Evolutionary conservation across 768 basidiomycete genomes (phyloP), one percentile per base, ranked within the genome.

Genomic region (Tulasnella sp.): DNA sequence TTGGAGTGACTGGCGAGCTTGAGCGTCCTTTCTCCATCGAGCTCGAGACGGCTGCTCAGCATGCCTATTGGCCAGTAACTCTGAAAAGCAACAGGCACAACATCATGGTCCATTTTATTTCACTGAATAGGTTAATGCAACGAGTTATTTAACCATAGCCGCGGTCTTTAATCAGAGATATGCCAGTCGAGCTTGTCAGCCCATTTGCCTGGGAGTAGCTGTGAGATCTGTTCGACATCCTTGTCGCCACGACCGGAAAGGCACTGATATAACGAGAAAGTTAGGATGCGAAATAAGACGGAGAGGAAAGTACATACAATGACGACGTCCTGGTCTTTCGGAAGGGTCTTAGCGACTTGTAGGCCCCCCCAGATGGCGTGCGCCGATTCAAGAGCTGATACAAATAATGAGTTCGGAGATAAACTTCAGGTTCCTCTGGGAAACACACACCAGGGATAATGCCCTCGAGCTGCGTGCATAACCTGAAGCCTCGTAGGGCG

Each of bases 341-440:
- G 88, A 83, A 99, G 84, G 0, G 91, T 92, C 86, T 92, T 94
- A 2, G 97, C 98, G 34, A 95, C 86, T 62, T 92, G 88, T 62
- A 98, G 89, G 34, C 93, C 95, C 79, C 93, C 92, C 96, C 97
- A 99, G 83, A 99, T 90, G 31, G 96, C 98, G 86, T 99, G 98
- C 10, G 95, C 93, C 3, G 95, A 97, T 85, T 99, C 98, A 79
- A 99, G 87, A 42, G 97, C 97, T 95, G 78, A 34, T 48, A 56
- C n/a, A 21, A 9, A 62, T 27, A 14, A 18, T 52, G 4, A 52
- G 52, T 44, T 9, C 4, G 27, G 40, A 39, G 5, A 34, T 44
- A 38, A 75, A 46, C 76, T 18, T 79, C 44, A n/a, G 16, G 75
- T 72, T 52, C 48, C 27, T 44, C 21, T 38, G 27, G 16, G 48